These are phyloP conservation scores for Phyllosticta citribraziliensis DNA, from an alignment of 2,329 filamentous ascomycete species.

Conservation along the genomic window DNA sequence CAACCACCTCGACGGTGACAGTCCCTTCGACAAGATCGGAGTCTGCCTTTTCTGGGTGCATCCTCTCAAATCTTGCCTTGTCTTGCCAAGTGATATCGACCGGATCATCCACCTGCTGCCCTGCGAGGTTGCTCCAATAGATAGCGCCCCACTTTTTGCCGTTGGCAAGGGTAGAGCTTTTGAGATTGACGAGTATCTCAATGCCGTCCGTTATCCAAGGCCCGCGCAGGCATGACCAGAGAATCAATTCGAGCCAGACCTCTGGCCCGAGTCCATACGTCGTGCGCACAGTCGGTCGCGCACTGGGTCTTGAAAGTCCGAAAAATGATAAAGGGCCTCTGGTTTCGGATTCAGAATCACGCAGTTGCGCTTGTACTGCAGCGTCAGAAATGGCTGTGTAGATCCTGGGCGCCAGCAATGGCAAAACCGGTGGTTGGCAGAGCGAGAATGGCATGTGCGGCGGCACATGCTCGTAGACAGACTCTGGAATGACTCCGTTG, in stretches of 20 bases:
- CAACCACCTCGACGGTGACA: slow-evolving; percentile 49
- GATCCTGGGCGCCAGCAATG: slow-evolving; percentile 39
- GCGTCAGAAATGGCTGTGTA: slow-evolving; percentile 41
- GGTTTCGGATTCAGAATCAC: slow-evolving; percentile 18
- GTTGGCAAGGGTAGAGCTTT: slow-evolving; percentile 10
- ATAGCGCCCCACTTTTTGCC: slow-evolving; percentile 21
- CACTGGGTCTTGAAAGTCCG: slow-evolving; percentile 34
- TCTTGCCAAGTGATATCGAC: not conserved
- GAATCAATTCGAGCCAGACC: slow-evolving; percentile 42
- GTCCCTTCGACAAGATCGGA: slow-evolving; percentile 29
- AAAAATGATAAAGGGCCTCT: slow-evolving; percentile 30
- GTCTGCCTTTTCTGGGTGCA: not conserved
- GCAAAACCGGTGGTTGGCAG: slow-evolving; percentile 38
- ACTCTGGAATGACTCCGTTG: slow-evolving; percentile 35
- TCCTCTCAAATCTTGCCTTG: not conserved
- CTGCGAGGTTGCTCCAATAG: slow-evolving; percentile 30
- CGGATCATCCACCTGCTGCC: not conserved
- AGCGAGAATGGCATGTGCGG: slow-evolving; percentile 26
- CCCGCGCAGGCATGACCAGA: slow-evolving; percentile 42
- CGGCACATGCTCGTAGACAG: slow-evolving; percentile 33
- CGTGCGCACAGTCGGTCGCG: slow-evolving; percentile 31
- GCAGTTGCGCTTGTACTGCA: slow-evolving; percentile 33
- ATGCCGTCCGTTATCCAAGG: slow-evolving; percentile 36
- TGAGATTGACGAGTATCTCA: slow-evolving; percentile 27
- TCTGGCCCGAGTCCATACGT: slow-evolving; percentile 32